Conservation (phyloP, 345 rosid species). For the Gossypium ekmanianum region DNA sequence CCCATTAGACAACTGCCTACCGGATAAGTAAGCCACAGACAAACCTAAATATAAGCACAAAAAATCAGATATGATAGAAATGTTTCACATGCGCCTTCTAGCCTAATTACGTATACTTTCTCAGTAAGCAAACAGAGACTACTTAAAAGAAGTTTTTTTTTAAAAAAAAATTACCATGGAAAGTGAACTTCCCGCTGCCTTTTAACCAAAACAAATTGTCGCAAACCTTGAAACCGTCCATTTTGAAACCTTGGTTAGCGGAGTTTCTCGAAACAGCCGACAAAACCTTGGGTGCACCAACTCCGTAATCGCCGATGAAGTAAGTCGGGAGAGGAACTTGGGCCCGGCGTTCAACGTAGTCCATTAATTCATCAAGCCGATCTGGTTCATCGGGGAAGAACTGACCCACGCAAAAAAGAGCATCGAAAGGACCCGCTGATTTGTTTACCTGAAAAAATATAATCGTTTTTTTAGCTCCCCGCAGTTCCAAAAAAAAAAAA, state of each 20-base stretch:
- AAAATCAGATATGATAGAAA: constrained; percentile 25
- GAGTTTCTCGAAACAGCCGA: constrained; percentile 46
- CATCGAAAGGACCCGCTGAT: constrained; percentile 81
- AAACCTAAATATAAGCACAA: constrained; percentile 50
- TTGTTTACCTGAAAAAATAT: constrained; percentile 54
- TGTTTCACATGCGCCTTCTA: background rate
- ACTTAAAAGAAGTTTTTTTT: background rate
- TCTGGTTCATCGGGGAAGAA: constrained; percentile 74
- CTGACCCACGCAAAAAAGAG: constrained; percentile 76
- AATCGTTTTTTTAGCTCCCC: background rate
- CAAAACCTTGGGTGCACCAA: constrained; percentile 56
- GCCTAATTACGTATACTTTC: background rate
- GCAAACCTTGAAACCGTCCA: constrained; percentile 64
- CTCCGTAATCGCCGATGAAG: constrained; percentile 86
- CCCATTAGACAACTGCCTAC: constrained; percentile 49
- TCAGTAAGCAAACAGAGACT: constrained; percentile 1
- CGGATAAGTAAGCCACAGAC: constrained; percentile 76
- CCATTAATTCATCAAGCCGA: constrained; percentile 51
- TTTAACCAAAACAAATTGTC: constrained; percentile 73
- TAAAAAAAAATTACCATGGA: constrained; percentile 40
- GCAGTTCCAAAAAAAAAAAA: constrained; percentile 4
- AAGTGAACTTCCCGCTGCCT: constrained; percentile 87
- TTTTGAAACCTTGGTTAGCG: constrained; percentile 72
- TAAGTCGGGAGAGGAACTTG: constrained; percentile 70
- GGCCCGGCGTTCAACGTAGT: constrained; percentile 59